Conservation (phyloP, 805 yeast genomes). For the Pichia cephalocereana region DNA sequence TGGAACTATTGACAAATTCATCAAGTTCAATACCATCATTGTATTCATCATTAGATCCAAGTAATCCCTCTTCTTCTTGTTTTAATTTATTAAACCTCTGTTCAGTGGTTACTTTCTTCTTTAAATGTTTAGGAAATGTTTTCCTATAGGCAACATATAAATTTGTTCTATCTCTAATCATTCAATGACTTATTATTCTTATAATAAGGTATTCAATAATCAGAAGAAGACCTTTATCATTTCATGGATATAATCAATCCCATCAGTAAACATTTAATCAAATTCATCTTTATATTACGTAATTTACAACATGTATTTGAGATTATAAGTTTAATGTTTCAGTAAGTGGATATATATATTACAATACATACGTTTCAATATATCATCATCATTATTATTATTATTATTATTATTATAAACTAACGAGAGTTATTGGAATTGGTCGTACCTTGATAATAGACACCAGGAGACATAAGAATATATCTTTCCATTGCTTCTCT, state of each 20-base stretch:
- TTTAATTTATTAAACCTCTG: slow-evolving; percentile 31
- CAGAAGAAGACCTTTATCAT: too few species aligned
- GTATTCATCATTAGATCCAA: slow-evolving; percentile 15
- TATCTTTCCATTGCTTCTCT: slow-evolving; percentile 98
- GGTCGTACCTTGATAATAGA: slow-evolving; percentile 25
- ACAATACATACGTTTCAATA: too few species aligned
- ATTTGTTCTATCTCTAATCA: slow-evolving; percentile 95
- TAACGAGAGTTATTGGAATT: background rate
- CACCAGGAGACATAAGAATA: slow-evolving; percentile 84
- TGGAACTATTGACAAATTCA: slow-evolving; percentile 1
- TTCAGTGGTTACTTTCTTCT: background rate
- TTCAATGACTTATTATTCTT: slow-evolving; percentile 16
- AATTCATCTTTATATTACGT: too few species aligned
- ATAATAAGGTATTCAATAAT: too few species aligned
- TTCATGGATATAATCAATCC: too few species aligned
- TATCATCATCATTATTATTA: too few species aligned
- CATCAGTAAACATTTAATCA: too few species aligned
- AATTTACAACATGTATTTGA: too few species aligned
- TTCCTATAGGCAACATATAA: slow-evolving; percentile 80
- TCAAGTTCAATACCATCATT: background rate
- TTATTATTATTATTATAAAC: too few species aligned
- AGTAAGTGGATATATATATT: too few species aligned
- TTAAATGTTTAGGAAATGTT: slow-evolving; percentile 64
- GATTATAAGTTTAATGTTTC: too few species aligned
- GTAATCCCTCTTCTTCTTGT: slow-evolving; percentile 55